Evolutionary conservation across 768 basidiomycete genomes (phyloP).

Genomic region (Naganishia randhawae): DNA sequence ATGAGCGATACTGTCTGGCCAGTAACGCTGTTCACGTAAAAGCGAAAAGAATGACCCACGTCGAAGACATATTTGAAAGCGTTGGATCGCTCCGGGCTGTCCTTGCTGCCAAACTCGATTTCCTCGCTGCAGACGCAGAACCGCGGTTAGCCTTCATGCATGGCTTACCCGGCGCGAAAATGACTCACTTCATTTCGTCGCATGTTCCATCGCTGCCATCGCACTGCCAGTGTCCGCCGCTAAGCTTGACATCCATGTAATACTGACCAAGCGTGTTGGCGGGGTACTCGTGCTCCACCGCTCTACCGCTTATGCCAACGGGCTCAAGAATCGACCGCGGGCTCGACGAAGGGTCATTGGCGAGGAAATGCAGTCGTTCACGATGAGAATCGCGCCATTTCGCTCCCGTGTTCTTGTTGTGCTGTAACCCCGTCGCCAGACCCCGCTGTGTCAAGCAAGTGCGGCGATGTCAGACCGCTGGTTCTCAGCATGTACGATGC

Average conservation of each 20-base stretch:
- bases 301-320: slow-evolving; percentile 40
- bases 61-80: slow-evolving; percentile 52
- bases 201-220: slow-evolving; percentile 50
- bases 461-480: background rate
- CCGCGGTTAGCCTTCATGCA: background rate
- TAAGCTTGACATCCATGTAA: slow-evolving; percentile 50
- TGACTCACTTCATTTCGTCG: slow-evolving; percentile 46
- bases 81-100: slow-evolving; percentile 48
- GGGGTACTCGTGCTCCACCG: slow-evolving; percentile 40
- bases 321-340: slow-evolving; percentile 44
- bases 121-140: slow-evolving; percentile 32
- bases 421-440: slow-evolving; percentile 47
- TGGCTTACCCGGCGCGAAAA: too few species aligned
- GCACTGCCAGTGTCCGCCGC: slow-evolving; percentile 50
- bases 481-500: background rate
- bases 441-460: slow-evolving; percentile 40
- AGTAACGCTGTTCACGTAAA: background rate
- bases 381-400: slow-evolving; percentile 49
- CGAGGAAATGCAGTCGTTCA: slow-evolving; percentile 48
- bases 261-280: slow-evolving; percentile 42
- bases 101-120: slow-evolving; percentile 46
- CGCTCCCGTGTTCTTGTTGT: slow-evolving; percentile 42
- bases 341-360: slow-evolving; percentile 39
- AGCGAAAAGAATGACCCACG: slow-evolving; percentile 34
- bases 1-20: background rate